Evolutionary conservation across 2,329 filamentous ascomycete genomes (phyloP), one percentile per base, ranked within the genome.

Genomic region (Talaromyces sp.): DNA sequence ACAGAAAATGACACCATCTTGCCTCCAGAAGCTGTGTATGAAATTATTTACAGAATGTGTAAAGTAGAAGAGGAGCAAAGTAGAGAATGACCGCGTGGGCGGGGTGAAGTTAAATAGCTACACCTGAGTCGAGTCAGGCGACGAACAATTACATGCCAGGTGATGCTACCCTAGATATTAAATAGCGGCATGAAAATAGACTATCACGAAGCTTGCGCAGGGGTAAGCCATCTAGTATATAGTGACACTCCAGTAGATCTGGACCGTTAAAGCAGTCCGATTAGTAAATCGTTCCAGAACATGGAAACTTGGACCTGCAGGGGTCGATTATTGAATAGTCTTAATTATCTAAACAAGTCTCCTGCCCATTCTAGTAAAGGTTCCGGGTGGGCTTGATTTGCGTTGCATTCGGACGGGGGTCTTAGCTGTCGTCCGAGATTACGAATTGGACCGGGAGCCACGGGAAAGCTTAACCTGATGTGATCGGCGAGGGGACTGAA

Each of bases 1-100:
- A 63, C 9, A 22, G 60, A 37, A 57, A 24, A 27, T 9, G 48
- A 54, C 8, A 63, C 37, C 60, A 63, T 63, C 13, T 43, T 62
- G 47, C 24, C 47, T 13, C 24, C 11, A 3, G 7, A 31, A 50
- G 13, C 31, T 50, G 7, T 41, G 39, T 31, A 31, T 50, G 24
- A 27, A 27, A 50, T 10, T 50, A 16, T 50, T 50, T 31, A 50
- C 47, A 31, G 13, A 10, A 7, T n/a, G 11, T 41, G 13, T 13
- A n/a, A 41, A 41, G 7, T 37, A 8, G 11, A 31, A 31, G 27
- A 31, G 27, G 27, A 31, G 27, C 7, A 31, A 7, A 31, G 27
- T 31, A 31, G 27, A 6, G 27, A 31, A 31, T 31, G 27, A 7
- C 27, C 6, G 27, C 27, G 27, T 24, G 24, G 47, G 47, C 24